phyloP scores from a whole-genome alignment of 164 flowering plant species.

The Sedum album region DNA sequence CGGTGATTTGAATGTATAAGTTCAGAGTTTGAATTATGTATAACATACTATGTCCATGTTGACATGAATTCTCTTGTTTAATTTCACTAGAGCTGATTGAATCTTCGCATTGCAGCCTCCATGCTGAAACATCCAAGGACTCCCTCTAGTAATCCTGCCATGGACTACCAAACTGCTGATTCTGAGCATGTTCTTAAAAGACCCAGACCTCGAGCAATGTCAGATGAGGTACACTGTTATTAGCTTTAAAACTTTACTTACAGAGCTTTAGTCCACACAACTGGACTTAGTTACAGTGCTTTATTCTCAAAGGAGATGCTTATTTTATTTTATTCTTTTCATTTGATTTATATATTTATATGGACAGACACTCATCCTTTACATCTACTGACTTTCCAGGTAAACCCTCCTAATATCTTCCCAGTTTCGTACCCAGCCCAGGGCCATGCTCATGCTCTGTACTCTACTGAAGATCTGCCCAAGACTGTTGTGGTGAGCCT shows the following conservation, averaged over 20 bases:
- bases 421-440: slow-evolving; percentile 17
- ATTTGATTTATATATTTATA: neutral
- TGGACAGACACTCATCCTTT: neutral
- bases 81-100: neutral
- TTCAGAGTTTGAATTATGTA: neutral
- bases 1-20: too few species aligned
- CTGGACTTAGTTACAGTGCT: neutral
- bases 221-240: slow-evolving; percentile 14
- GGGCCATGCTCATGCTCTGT: slow-evolving; percentile 11
- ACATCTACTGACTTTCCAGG: slow-evolving; percentile 9
- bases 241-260: neutral
- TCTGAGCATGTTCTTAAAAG: slow-evolving; percentile 22
- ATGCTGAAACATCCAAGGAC: slow-evolving; percentile 21
- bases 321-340: neutral
- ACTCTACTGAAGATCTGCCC: slow-evolving; percentile 33
- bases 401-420: slow-evolving; percentile 15
- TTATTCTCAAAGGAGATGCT: neutral
- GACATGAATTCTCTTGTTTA: neutral
- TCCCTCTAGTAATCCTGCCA: slow-evolving; percentile 16
- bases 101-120: slow-evolving; percentile 10
- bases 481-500: slow-evolving; percentile 24
- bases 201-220: slow-evolving; percentile 18
- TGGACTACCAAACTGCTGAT: slow-evolving; percentile 25
- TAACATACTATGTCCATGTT: neutral
- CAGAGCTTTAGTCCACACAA: neutral